phyloP scores from a whole-genome alignment of 257 asterid genomes.

The Gentiana macrophylla region DNA sequence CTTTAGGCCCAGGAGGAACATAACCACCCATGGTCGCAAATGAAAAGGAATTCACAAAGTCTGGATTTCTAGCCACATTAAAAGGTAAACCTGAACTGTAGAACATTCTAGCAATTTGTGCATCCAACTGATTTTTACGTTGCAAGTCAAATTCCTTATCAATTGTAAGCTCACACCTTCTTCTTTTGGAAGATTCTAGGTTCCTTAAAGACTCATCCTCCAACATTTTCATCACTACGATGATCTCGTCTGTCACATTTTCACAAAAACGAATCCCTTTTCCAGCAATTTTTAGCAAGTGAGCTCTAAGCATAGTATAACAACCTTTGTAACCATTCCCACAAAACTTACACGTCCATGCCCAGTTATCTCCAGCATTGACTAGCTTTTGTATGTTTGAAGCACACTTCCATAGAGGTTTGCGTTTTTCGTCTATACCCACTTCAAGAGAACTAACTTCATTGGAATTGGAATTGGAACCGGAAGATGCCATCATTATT shows the following conservation, averaged over 20 bases:
- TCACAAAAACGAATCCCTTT: not conserved
- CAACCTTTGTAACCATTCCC: too few species aligned
- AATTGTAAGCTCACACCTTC: not conserved
- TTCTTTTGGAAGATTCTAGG: not conserved
- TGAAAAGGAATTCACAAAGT: not conserved
- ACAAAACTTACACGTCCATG: too few species aligned
- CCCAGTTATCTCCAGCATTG: too few species aligned
- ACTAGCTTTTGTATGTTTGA: too few species aligned
- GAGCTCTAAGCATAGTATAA: not conserved
- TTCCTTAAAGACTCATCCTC: constrained; percentile 2
- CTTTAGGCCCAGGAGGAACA: constrained; percentile 8
- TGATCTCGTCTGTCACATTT: not conserved
- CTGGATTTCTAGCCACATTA: constrained; percentile 11
- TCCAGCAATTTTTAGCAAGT: constrained; percentile 4
- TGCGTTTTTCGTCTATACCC: too few species aligned
- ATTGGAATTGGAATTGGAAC: too few species aligned
- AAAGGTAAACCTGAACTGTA: constrained; percentile 8
- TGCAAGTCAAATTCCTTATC: not conserved
- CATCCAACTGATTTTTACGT: constrained; percentile 7
- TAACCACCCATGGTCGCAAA: constrained; percentile 7
- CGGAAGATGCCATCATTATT: too few species aligned
- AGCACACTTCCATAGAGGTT: too few species aligned
- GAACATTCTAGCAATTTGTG: constrained; percentile 12
- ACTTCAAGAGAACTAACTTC: too few species aligned
- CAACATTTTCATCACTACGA: constrained; percentile 1